These are phyloP conservation scores for Xylaria acuta DNA, from an alignment of 495 filamentous ascomycete genomes.

Conservation along the genomic window DNA sequence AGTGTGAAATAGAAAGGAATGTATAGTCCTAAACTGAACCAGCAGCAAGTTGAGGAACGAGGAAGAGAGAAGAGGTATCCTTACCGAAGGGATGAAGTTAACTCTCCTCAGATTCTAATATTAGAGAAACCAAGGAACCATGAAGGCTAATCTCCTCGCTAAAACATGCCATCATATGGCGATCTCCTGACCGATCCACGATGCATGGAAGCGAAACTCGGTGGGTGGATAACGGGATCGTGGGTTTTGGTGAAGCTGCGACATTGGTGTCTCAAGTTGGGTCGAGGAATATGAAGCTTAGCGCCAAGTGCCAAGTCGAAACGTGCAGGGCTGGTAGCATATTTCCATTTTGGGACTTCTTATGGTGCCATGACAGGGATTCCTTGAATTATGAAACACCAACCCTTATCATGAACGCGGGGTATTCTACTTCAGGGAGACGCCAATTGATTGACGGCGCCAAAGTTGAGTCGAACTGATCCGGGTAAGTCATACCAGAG, in stretches of 20 bases:
- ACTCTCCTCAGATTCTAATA: not conserved
- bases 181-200: not conserved
- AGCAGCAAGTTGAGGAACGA: conserved; percentile 35
- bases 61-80: conserved; percentile 17
- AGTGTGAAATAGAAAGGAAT: conserved; percentile 10
- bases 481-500: too few relatives aligned
- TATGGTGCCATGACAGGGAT: conserved; percentile 8
- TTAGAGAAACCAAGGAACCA: not conserved
- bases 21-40: conserved; percentile 25
- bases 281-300: conserved; percentile 18
- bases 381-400: conserved; percentile 9
- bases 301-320: conserved; percentile 21
- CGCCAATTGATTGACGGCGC: not conserved
- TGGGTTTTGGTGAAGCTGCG: conserved; percentile 13
- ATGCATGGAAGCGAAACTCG: conserved; percentile 16
- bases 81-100: not conserved
- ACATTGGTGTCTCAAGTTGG: conserved; percentile 24
- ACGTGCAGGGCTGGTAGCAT: not conserved
- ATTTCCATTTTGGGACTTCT: conserved; percentile 7
- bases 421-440: conserved; percentile 4
- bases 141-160: not conserved
- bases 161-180: conserved; percentile 17
- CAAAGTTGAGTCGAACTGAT: not conserved
- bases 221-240: conserved; percentile 3
- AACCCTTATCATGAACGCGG: not conserved